phyloP scores from a whole-genome alignment of 169 alveolate species.

The Theileria equi region DNA sequence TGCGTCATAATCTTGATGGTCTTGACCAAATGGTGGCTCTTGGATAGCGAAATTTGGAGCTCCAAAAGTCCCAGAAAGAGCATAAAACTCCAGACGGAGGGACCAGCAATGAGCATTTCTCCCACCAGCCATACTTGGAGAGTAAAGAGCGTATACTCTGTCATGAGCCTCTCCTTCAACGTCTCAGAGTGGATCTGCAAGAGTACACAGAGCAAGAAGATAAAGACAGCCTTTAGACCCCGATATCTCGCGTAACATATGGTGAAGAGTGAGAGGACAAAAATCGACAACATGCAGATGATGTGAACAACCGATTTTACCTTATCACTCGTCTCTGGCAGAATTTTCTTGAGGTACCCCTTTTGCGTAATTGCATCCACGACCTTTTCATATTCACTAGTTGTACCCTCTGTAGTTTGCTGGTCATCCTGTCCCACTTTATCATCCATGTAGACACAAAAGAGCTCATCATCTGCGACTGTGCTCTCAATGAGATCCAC shows the following conservation, averaged over 20 bases:
- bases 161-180: not conserved
- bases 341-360: not conserved
- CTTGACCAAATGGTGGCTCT: not conserved
- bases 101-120: slow-evolving; percentile 39
- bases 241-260: not conserved
- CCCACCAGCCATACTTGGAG: slow-evolving; percentile 28
- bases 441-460: too few species aligned
- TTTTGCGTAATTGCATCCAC: not conserved
- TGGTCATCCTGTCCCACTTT: not conserved
- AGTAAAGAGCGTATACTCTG: slow-evolving; percentile 21
- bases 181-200: slow-evolving; percentile 47
- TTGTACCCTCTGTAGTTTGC: not conserved
- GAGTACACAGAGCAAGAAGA: slow-evolving; percentile 24
- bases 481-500: slow-evolving; percentile 3
- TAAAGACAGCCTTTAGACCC: slow-evolving; percentile 24
- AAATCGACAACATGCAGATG: too few species aligned
- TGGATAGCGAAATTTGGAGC: slow-evolving; percentile 31
- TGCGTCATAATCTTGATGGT: slow-evolving; percentile 35
- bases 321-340: too few species aligned
- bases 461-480: not conserved
- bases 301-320: too few species aligned
- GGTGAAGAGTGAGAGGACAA: too few species aligned
- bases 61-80: slow-evolving; percentile 43
- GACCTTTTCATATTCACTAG: not conserved
- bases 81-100: slow-evolving; percentile 30